These are phyloP conservation scores for Plasmodium malariae DNA, from an alignment of 169 alveolate genomes.

Conservation along the genomic window DNA sequence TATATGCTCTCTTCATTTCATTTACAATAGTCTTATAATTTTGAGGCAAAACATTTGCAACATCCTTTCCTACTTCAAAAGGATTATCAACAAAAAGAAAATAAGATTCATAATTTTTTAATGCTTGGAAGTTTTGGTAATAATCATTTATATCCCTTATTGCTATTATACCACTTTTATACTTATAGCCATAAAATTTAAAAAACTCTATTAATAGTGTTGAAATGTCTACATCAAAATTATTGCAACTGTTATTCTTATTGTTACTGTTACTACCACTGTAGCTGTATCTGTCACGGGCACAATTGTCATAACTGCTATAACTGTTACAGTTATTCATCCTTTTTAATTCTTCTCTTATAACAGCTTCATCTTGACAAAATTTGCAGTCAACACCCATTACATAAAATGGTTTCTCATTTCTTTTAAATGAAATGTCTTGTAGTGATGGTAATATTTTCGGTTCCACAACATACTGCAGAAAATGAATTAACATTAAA, in stretches of 20 bases:
- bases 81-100: conserved; percentile 86
- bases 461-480: conserved; percentile 83
- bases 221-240: conserved; percentile 23
- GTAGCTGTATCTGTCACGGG: background rate
- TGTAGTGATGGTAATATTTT: conserved; percentile 87
- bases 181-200: conserved; percentile 76
- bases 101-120: conserved; percentile 53
- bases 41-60: conserved; percentile 82
- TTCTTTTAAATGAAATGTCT: conserved; percentile 83
- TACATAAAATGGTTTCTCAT: conserved; percentile 83
- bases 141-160: conserved; percentile 78
- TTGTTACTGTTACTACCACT: background rate
- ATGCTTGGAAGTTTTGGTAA: conserved; percentile 50
- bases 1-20: conserved; percentile 74
- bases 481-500: conserved; percentile 86
- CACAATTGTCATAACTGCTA: conserved; percentile 8
- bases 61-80: conserved; percentile 86
- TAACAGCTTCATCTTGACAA: conserved; percentile 78
- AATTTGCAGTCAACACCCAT: conserved; percentile 85
- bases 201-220: conserved; percentile 61
- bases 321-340: conserved; percentile 62
- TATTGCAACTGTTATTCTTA: background rate
- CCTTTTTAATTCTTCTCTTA: conserved; percentile 77
- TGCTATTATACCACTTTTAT: conserved; percentile 78
- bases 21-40: conserved; percentile 70